Conservation (phyloP, 163 green algal species). For the Smithsoniella earleae region DNA sequence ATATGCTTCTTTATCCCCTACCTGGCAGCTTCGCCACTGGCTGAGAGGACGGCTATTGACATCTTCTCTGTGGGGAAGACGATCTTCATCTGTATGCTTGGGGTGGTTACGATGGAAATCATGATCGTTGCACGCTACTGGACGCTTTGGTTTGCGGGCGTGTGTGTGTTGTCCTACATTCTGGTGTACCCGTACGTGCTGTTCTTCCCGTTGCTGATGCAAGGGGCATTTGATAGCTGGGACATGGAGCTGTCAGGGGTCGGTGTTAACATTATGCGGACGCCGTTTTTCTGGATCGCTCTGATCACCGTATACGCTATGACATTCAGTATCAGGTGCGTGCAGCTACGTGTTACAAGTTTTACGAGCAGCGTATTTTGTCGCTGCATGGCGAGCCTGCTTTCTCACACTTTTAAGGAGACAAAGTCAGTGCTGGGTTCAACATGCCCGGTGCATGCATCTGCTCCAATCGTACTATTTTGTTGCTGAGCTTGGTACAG, state of each 20-base stretch:
- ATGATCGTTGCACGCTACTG: conserved; percentile 56
- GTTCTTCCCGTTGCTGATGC: conserved; percentile 44
- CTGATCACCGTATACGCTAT: conserved; percentile 45
- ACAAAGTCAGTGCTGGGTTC: too few relatives aligned
- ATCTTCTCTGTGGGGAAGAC: conserved; percentile 44
- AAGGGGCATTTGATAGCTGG: conserved; percentile 39
- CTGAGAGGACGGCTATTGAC: conserved; percentile 32
- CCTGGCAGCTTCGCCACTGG: conserved; percentile 38
- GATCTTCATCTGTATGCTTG: conserved; percentile 57
- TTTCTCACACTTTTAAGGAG: too few relatives aligned
- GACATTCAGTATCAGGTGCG: conserved; percentile 42
- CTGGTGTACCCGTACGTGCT: conserved; percentile 60
- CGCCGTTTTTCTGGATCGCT: conserved; percentile 53
- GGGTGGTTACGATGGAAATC: conserved; percentile 59
- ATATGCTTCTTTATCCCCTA: conserved; percentile 67
- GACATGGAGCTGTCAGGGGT: conserved; percentile 56
- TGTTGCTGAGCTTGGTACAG: conserved; percentile 17
- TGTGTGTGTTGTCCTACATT: conserved; percentile 52
- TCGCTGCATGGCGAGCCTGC: too few relatives aligned
- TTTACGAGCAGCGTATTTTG: background rate
- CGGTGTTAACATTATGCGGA: conserved; percentile 41
- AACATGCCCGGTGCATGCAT: too few relatives aligned
- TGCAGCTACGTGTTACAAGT: background rate
- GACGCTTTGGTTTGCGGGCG: conserved; percentile 51
- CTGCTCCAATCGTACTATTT: too few relatives aligned